phyloP scores from a whole-genome alignment of 306 rosid genomes.

The Abrus precatorius region DNA sequence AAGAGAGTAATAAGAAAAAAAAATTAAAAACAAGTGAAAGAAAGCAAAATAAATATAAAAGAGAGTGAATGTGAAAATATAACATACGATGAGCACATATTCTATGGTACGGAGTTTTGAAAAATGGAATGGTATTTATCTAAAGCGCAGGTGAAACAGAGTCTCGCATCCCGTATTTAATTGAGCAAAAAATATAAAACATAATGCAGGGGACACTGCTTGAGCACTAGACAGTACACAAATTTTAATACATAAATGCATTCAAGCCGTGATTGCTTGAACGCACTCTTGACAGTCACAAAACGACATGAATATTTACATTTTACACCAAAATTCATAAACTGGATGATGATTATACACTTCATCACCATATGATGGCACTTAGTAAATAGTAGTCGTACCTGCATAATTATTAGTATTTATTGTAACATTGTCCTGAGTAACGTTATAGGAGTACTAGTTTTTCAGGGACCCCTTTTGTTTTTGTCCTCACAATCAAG shows the following conservation, averaged over 20 bases:
- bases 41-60: too few relatives aligned
- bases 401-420: not conserved
- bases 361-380: constrained; percentile 25
- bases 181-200: constrained; percentile 2
- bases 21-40: too few relatives aligned
- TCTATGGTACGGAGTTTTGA: not conserved
- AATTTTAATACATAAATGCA: not conserved
- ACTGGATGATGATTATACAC: not conserved
- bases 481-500: constrained; percentile 69
- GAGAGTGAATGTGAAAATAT: too few relatives aligned
- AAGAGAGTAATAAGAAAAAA: too few relatives aligned
- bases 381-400: constrained; percentile 5
- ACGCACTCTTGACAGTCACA: not conserved
- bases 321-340: constrained; percentile 16
- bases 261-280: constrained; percentile 11
- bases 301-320: constrained; percentile 6
- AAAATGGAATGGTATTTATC: not conserved
- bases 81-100: not conserved
- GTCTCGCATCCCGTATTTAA: constrained; percentile 2
- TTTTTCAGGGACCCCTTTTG: constrained; percentile 42
- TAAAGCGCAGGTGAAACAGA: constrained; percentile 33
- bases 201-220: not conserved
- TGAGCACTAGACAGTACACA: not conserved
- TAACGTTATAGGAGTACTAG: not conserved
- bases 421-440: constrained; percentile 19